phyloP scores from a whole-genome alignment of 2,329 filamentous ascomycete genomes.

The Hypomyces rosellus region DNA sequence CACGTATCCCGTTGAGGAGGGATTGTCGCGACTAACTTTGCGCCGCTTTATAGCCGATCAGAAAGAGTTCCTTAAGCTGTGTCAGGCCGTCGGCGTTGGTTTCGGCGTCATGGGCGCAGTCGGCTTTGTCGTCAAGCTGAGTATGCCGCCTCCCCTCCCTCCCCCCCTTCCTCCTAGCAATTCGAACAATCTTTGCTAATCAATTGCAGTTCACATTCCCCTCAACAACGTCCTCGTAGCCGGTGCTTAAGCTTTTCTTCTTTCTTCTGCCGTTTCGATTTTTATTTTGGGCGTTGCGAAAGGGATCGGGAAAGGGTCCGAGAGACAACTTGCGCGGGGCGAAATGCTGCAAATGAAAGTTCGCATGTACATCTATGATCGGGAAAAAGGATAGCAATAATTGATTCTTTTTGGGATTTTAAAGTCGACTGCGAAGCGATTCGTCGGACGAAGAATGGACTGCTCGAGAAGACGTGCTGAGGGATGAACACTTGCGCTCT shows the following conservation, averaged over 20 bases:
- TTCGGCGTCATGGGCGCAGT: conserved; percentile 67
- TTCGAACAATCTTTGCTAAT: conserved; percentile 6
- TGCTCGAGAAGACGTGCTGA: no score
- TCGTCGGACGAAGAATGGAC: no score
- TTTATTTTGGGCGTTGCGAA: no score
- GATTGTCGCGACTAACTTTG: neutral
- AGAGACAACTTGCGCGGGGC: no score
- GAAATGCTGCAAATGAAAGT: no score
- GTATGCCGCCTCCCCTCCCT: conserved; percentile 32
- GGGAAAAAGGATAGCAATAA: no score
- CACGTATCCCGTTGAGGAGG: neutral
- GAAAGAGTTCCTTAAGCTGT: conserved; percentile 39
- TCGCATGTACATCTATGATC: no score
- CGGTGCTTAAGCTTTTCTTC: conserved; percentile 44
- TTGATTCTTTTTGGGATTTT: no score
- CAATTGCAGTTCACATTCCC: conserved; percentile 54
- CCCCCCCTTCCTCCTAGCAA: neutral
- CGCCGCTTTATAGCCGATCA: conserved; percentile 28
- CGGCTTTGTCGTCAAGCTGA: conserved; percentile 65
- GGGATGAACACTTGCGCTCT: no score
- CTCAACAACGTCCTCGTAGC: conserved; percentile 66
- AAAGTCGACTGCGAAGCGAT: no score
- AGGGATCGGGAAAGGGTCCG: no score
- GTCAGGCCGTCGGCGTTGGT: conserved; percentile 59
- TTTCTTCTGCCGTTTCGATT: no score